Evolutionary conservation across 306 rosid species (phyloP).

Genomic region (Astragalus membranaceus): DNA sequence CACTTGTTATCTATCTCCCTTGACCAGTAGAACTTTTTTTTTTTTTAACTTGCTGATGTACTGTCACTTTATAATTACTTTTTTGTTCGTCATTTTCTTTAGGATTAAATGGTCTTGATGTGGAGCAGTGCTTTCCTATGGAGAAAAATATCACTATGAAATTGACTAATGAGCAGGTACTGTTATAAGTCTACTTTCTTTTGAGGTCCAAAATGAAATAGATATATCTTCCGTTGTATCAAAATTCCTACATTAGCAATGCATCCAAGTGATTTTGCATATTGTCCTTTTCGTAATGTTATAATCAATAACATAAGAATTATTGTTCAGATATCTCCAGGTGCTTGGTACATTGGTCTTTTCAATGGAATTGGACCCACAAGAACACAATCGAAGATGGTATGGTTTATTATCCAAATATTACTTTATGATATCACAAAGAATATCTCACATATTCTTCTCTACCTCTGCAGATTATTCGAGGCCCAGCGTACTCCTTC

Average conservation of each 20-base stretch:
- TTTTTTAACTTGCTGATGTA: not conserved
- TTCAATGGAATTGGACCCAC: conserved; percentile 88
- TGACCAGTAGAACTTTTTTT: not conserved
- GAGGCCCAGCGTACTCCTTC: conserved; percentile 63
- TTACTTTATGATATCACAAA: not conserved
- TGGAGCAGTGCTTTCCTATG: conserved; percentile 88
- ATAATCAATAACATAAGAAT: conserved; percentile 8
- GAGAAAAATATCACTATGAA: conserved; percentile 57
- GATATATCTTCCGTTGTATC: not conserved
- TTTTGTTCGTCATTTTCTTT: not conserved
- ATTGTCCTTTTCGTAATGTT: not conserved
- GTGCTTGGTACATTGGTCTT: conserved; percentile 89
- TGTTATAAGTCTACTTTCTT: conserved; percentile 13
- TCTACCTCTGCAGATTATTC: conserved; percentile 52
- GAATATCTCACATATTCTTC: conserved; percentile 9
- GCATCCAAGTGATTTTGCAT: conserved; percentile 9
- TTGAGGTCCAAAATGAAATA: not conserved
- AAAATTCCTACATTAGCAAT: not conserved
- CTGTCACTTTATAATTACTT: conserved; percentile 25
- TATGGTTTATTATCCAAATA: conserved; percentile 24
- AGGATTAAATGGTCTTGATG: conserved; percentile 59
- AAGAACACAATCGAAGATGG: conserved; percentile 94
- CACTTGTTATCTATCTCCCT: not conserved
- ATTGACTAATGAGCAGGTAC: conserved; percentile 82
- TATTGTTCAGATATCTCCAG: conserved; percentile 81